phyloP scores from a whole-genome alignment of 2,329 filamentous ascomycete species.

The Trichothecium roseum region DNA sequence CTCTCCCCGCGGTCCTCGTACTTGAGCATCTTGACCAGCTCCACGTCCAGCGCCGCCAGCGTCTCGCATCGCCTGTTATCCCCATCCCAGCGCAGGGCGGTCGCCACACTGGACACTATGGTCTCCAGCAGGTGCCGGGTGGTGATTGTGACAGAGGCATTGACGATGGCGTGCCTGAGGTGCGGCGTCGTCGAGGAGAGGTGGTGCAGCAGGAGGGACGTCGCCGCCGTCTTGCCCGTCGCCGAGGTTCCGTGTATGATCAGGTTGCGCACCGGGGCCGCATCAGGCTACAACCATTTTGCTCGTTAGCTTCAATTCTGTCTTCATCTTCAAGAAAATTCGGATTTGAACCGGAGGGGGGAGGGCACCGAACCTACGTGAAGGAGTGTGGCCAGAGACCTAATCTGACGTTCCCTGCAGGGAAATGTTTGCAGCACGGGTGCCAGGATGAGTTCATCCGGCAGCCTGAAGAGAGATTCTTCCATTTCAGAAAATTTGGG shows the following conservation, averaged over 20 bases:
- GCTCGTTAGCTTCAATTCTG: too few species aligned
- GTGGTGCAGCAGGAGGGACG: slow-evolving; percentile 33
- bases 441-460: slow-evolving; percentile 38
- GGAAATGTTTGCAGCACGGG: slow-evolving; percentile 39
- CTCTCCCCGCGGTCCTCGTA: slow-evolving; percentile 23
- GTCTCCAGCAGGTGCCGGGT: slow-evolving; percentile 68
- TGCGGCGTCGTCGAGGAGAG: slow-evolving; percentile 6
- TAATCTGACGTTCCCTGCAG: slow-evolving; percentile 48
- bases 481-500: too few species aligned
- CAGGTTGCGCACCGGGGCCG: slow-evolving; percentile 63
- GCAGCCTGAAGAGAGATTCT: slow-evolving; percentile 34
- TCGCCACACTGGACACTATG: slow-evolving; percentile 48
- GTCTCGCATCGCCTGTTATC: slow-evolving; percentile 63
- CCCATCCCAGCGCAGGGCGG: slow-evolving; percentile 29
- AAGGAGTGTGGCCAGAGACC: slow-evolving; percentile 45
- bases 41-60: slow-evolving; percentile 63
- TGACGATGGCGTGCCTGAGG: slow-evolving; percentile 50
- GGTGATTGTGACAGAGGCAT: slow-evolving; percentile 68
- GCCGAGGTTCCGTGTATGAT: slow-evolving; percentile 78
- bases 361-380: slow-evolving; percentile 24
- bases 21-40: slow-evolving; percentile 55
- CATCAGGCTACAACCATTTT: slow-evolving; percentile 43
- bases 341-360: not conserved
- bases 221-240: slow-evolving; percentile 73
- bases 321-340: too few species aligned